Percentiles rank a stretch among this genome's conserved stretches.
Evolutionary conservation across 208 protist genomes (phyloP).

Genomic region (Kentomonas sorsogonicus): DNA sequence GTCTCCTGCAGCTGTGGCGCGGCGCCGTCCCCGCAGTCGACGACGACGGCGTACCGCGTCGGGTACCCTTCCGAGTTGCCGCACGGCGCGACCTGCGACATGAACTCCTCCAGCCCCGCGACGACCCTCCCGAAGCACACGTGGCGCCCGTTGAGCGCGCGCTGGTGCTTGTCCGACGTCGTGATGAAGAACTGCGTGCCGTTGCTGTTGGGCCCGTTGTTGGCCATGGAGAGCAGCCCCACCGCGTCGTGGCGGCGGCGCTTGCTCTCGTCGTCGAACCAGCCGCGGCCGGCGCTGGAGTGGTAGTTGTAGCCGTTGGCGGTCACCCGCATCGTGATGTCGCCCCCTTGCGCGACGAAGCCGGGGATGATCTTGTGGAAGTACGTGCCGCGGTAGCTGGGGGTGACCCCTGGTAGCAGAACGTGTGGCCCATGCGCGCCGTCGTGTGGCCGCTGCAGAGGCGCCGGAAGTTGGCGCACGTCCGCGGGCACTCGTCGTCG

Average conservation of each 20-base stretch:
- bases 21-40: constrained; percentile 60
- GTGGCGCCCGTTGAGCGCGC: constrained; percentile 50
- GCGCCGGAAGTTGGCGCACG: constrained; percentile 71
- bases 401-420: constrained; percentile 56
- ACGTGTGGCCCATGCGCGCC: too few species aligned
- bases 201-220: constrained; percentile 91
- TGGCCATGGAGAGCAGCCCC: constrained; percentile 86
- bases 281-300: constrained; percentile 71
- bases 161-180: constrained; percentile 20
- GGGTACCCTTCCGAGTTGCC: constrained; percentile 65
- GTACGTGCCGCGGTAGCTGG: constrained; percentile 81
- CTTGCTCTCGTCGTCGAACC: constrained; percentile 93
- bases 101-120: constrained; percentile 47
- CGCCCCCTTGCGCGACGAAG: constrained; percentile 92
- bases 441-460: constrained; percentile 43
- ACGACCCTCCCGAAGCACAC: constrained; percentile 63
- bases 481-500: constrained; percentile 69
- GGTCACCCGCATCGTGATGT: constrained; percentile 93
- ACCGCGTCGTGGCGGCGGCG: constrained; percentile 80
- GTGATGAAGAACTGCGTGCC: constrained; percentile 93
- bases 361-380: constrained; percentile 90
- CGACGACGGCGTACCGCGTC: constrained; percentile 62
- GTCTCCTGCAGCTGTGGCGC: not conserved
- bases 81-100: constrained; percentile 47
- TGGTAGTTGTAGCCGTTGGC: constrained; percentile 73